Evolutionary conservation across 768 basidiomycete species (phyloP), one percentile per base, ranked within the genome.

Genomic region (Auriscalpium orientale): DNA sequence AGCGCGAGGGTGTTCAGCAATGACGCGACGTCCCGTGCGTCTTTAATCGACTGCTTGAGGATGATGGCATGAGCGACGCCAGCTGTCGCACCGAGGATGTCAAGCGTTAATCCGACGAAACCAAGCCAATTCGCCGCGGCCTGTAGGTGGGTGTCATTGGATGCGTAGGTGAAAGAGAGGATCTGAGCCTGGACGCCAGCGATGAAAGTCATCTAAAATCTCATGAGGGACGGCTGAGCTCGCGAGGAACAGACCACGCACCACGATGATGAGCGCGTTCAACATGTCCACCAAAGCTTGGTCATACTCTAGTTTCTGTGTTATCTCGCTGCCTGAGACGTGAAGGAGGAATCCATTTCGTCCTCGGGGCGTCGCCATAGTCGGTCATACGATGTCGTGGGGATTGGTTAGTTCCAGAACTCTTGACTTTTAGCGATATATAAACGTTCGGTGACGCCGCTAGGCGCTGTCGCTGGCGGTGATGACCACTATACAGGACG

Each of bases 21-120:
- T 21, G 33, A 36, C 16, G 44, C 34, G 8, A 20, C 7, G 13
- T 20, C 46, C 18, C 38, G 36, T 10, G n/a, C 40, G 10, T 57
- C 40, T 16, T 49, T 35, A 18, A 58, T 20, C 18, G 36, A 46
- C 45, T 50, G 58, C 13, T 44, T 52, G 11, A 56, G 49, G 8
- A 57, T 38, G 46, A 52, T 53, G 7, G 61, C 53, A n/a, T 52
- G 57, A 18, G 46, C 54, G 3, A 64, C 53, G 48, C 56, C 60
- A 15, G 53, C 16, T 35, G 45, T 46, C 3, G 61, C 57, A 20
- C 61, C 61, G 7, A 62, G 49, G 40, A 62, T 49, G 45, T 62
- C 61, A 40, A 62, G 57, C 35, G 61, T 55, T 49, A 62, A 50
- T 0, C 61, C 61, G 46, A 63, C 53, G 13, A 58, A 62, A 49